Conservation (phyloP, 2,329 filamentous ascomycete genomes). For the Alternaria arbusti region DNA sequence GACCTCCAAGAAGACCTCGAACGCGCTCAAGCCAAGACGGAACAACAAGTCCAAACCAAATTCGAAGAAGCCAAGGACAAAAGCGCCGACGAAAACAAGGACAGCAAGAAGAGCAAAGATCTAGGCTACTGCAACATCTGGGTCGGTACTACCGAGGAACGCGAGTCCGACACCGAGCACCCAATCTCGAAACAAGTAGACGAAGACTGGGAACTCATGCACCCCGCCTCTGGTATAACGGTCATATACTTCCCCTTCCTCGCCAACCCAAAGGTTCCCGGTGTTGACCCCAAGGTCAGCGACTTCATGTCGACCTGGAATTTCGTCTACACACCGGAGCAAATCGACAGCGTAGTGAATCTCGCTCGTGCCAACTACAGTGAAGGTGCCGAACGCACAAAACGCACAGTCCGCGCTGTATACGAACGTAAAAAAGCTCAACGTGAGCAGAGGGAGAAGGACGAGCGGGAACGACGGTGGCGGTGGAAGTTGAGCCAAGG, state of each 20-base stretch:
- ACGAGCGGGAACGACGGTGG: constrained; percentile 47
- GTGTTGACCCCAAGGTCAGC: constrained; percentile 80
- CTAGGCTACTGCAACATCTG: constrained; percentile 93
- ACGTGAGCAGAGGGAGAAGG: constrained; percentile 61
- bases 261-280: constrained; percentile 77
- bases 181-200: constrained; percentile 63
- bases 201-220: constrained; percentile 70
- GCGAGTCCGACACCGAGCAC: constrained; percentile 61
- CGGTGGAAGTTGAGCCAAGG: constrained; percentile 53
- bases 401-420: constrained; percentile 80
- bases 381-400: constrained; percentile 80
- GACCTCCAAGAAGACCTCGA: constrained; percentile 71
- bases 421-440: constrained; percentile 87
- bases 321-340: constrained; percentile 90
- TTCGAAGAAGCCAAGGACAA: constrained; percentile 62
- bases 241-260: constrained; percentile 92
- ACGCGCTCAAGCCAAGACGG: constrained; percentile 67
- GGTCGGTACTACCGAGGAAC: constrained; percentile 85
- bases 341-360: constrained; percentile 83
- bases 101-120: constrained; percentile 51
- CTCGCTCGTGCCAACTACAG: constrained; percentile 86
- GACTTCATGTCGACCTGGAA: constrained; percentile 98
- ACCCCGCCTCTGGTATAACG: constrained; percentile 81
- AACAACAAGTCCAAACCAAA: constrained; percentile 67
- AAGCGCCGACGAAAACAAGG: constrained; percentile 37